A percentile compares a stretch with the other conserved stretches of the same genome.
Conservation (phyloP, 768 basidiomycete species). For the Exidia glandulosa region DNA sequence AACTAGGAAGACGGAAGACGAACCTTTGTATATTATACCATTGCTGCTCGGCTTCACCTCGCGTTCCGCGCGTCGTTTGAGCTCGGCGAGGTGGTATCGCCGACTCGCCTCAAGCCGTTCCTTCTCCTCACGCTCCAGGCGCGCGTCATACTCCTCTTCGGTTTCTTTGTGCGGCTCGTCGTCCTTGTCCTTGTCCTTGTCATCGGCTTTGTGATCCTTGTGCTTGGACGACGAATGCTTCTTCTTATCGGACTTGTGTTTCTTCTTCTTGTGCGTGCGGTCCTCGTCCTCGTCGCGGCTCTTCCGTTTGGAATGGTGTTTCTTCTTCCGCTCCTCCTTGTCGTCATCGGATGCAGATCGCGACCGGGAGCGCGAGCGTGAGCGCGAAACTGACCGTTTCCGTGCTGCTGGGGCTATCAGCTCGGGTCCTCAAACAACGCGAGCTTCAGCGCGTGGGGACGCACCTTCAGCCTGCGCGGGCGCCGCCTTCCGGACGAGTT, state of each 20-base stretch:
- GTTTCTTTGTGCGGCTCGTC: slow-evolving; percentile 34
- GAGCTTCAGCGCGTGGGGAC: neutral
- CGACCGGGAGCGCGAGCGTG: neutral
- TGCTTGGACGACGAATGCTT: slow-evolving; percentile 7
- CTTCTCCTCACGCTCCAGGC: slow-evolving; percentile 56
- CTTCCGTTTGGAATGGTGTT: slow-evolving; percentile 5
- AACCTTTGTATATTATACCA: slow-evolving; percentile 5
- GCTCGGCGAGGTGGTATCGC: neutral
- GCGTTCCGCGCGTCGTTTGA: slow-evolving; percentile 1
- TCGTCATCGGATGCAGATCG: neutral
- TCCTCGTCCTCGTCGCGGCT: slow-evolving; percentile 10
- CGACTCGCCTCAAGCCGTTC: slow-evolving; percentile 41
- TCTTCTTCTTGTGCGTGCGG: slow-evolving; percentile 14
- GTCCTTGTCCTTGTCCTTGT: slow-evolving; percentile 8
- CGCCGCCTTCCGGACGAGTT: slow-evolving; percentile 49
- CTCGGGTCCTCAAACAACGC: neutral
- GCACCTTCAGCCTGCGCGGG: neutral
- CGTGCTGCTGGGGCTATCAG: neutral
- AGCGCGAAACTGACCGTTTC: neutral
- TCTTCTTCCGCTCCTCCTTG: slow-evolving; percentile 6
- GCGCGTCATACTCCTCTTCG: slow-evolving; percentile 61
- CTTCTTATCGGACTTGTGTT: slow-evolving; percentile 16
- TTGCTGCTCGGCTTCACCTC: neutral
- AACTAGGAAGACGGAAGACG: neutral
- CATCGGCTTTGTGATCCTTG: slow-evolving; percentile 2